These are phyloP conservation scores for Acidomyces sp. DNA, from an alignment of 495 filamentous ascomycete species.

Conservation along the genomic window DNA sequence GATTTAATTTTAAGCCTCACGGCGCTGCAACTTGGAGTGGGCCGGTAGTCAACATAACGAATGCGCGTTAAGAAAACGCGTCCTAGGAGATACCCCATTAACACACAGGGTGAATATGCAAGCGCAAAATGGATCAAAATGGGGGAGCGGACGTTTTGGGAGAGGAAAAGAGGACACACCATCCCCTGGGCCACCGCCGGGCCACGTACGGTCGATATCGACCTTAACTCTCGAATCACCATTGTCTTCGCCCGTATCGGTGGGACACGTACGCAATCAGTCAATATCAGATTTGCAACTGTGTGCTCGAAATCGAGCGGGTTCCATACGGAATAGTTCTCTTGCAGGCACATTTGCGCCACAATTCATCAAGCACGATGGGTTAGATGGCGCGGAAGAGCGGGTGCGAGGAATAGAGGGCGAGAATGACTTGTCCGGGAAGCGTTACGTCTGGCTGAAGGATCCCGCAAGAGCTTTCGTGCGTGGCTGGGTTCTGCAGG, in stretches of 20 bases:
- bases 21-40: background rate
- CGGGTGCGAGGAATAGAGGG: slow-evolving; percentile 69
- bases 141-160: slow-evolving; percentile 66
- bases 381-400: slow-evolving; percentile 49
- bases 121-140: slow-evolving; percentile 32
- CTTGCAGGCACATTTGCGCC: slow-evolving; percentile 77
- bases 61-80: slow-evolving; percentile 8
- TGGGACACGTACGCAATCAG: slow-evolving; percentile 43
- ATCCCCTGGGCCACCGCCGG: slow-evolving; percentile 43
- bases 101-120: slow-evolving; percentile 21
- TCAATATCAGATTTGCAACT: slow-evolving; percentile 37
- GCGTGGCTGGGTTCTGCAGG: slow-evolving; percentile 80
- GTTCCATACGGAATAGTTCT: slow-evolving; percentile 42
- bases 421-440: slow-evolving; percentile 97
- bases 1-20: background rate
- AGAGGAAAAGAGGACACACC: slow-evolving; percentile 46
- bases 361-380: slow-evolving; percentile 80
- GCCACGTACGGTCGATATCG: slow-evolving; percentile 55
- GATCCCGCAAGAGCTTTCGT: slow-evolving; percentile 80
- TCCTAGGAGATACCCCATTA: background rate
- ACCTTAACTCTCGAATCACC: slow-evolving; percentile 47
- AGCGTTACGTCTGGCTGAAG: slow-evolving; percentile 92
- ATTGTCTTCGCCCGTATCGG: slow-evolving; percentile 27
- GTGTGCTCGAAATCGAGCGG: slow-evolving; percentile 34
- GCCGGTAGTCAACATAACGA: background rate